Evolutionary conservation across 345 rosid genomes (phyloP).

Genomic region (Firmiana major): DNA sequence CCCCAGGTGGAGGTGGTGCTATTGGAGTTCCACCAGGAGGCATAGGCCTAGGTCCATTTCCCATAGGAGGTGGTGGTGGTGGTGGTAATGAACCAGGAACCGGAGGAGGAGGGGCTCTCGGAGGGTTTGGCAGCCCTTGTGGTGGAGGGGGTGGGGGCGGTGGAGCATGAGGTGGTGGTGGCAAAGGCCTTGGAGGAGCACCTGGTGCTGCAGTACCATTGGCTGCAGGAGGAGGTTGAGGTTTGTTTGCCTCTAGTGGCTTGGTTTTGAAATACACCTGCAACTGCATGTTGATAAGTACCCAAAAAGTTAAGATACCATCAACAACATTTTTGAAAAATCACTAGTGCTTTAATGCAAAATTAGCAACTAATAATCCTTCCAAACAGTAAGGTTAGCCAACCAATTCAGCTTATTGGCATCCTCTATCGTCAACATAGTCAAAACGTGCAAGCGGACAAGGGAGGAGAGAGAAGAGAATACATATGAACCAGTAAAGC

Average conservation of each 20-base stretch:
- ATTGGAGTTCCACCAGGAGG: conserved; percentile 67
- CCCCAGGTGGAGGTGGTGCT: conserved; percentile 73
- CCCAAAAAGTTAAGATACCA: background rate
- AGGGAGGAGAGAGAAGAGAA: background rate
- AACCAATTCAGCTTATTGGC: background rate
- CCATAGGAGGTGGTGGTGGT: conserved; percentile 79
- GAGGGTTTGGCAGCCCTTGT: conserved; percentile 41
- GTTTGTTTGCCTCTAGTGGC: conserved; percentile 75
- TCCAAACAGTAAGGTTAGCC: background rate
- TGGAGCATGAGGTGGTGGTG: conserved; percentile 59
- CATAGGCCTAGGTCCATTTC: conserved; percentile 64
- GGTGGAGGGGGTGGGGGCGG: conserved; percentile 65
- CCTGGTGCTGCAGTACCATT: conserved; percentile 65
- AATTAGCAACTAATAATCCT: background rate
- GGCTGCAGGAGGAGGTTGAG: conserved; percentile 54
- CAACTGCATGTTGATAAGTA: conserved; percentile 43
- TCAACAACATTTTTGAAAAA: background rate
- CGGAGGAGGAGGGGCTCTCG: conserved; percentile 50
- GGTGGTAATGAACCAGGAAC: conserved; percentile 67
- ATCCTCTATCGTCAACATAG: background rate
- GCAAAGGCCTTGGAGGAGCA: conserved; percentile 46
- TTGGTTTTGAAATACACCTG: conserved; percentile 85
- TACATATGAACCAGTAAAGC: background rate
- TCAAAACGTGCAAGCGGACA: background rate
- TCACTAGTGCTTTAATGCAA: background rate